Base-by-base conservation (phyloP, 352 stramenopile species). In the Phytophthora litchii region DNA sequence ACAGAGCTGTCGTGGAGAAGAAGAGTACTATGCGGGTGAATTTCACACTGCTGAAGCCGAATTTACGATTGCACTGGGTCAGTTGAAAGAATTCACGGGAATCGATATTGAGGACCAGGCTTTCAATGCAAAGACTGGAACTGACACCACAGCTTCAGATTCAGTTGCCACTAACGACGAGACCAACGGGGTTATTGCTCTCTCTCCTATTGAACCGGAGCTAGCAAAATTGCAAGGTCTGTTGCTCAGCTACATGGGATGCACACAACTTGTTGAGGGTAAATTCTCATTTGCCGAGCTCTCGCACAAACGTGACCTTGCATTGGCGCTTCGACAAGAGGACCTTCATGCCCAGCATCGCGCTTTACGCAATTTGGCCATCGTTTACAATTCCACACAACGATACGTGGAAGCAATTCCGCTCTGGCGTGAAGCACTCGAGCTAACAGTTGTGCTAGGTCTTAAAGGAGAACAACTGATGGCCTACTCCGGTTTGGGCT, bases 321-420 rank as follows among this genome's bases (percentile, higher is more conserved):
- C 78, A 32, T 47, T 81, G 2, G 72, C 79, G 10, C 62, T 86
- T 14, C 60, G 78, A 14, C 72, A 63, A 17, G 79, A 86, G 54
- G 79, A 89, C 49, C 65, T 86, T 34, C 53, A 76, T 29, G 72
- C 76, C 0, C 79, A 89, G 32, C 69, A 82, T 11, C 76, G 79
- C 1, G 74, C 76, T 1, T 51, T 80, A 25, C 69, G 74, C 0
- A 89, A 89, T 42, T 73, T 89, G 20, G 79, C 79, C 1, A 57
- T 82, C 19, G 50, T 82, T 21, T 82, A 75, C 49, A 76, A 64
- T 40, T 21, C 53, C 4, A 80, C 70, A 9, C 72, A 83, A 21
- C 72, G 74, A 2, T 83, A 79, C 38, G 31, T 54, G n/a, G 72
- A 86, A 25, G 69, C 76, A 4, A 69, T 84, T 31, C 64, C 74